Conservation (phyloP, 306 rosid genomes). For the Trichosanthes cucumerina region DNA sequence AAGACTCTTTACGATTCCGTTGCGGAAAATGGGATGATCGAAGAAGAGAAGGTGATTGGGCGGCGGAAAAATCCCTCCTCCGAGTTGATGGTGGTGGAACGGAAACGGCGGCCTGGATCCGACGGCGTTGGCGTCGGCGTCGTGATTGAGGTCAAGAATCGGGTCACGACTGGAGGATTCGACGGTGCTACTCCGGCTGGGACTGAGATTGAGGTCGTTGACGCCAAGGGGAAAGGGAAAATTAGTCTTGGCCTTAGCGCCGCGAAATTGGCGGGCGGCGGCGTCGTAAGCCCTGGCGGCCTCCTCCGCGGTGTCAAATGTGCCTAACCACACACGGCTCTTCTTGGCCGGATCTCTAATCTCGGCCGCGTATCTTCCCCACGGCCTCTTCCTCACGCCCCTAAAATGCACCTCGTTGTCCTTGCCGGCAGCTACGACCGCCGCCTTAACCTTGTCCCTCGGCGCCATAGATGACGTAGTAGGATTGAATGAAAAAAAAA, state of each 20-base stretch:
- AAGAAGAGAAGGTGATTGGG: conserved; percentile 19
- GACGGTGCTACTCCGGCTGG: conserved; percentile 62
- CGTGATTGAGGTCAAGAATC: conserved; percentile 32
- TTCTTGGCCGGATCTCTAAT: conserved; percentile 61
- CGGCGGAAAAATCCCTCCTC: conserved; percentile 4
- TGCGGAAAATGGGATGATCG: conserved; percentile 27
- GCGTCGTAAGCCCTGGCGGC: conserved; percentile 64
- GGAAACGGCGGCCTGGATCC: conserved; percentile 25
- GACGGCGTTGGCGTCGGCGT: background rate
- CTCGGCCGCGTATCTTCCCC: conserved; percentile 79
- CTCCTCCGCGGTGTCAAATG: conserved; percentile 65
- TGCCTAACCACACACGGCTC: conserved; percentile 71
- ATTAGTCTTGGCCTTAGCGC: conserved; percentile 59
- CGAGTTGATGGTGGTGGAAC: conserved; percentile 14
- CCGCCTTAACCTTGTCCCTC: conserved; percentile 22
- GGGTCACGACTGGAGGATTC: conserved; percentile 49
- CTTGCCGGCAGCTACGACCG: conserved; percentile 12
- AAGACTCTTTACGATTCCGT: conserved; percentile 15
- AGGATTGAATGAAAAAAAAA: background rate
- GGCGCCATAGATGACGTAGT: conserved; percentile 37
- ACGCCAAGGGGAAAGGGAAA: conserved; percentile 17
- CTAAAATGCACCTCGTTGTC: conserved; percentile 48
- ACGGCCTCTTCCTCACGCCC: conserved; percentile 65
- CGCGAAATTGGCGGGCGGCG: conserved; percentile 55
- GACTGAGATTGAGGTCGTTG: conserved; percentile 22